A percentile compares a stretch with the other conserved stretches of the same genome.
Conservation (phyloP, 2,329 filamentous ascomycete genomes). For the Stylonectria norvegica region DNA sequence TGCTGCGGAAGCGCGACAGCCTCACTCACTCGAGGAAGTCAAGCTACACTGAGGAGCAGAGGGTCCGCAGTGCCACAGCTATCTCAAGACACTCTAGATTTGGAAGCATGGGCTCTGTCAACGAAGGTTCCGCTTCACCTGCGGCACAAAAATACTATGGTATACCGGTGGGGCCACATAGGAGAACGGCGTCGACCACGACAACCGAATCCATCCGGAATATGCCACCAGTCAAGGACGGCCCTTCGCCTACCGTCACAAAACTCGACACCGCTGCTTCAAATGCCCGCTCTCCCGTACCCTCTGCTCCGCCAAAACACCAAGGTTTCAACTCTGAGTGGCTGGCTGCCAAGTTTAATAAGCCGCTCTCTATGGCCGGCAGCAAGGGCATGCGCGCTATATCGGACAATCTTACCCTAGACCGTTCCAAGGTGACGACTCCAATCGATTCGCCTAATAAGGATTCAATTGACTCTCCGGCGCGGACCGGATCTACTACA, state of each 20-base stretch:
- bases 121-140: slow-evolving; percentile 58
- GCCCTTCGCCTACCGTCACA: slow-evolving; percentile 55
- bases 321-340: slow-evolving; percentile 53
- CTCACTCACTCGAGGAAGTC: slow-evolving; percentile 63
- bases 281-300: slow-evolving; percentile 38
- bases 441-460: slow-evolving; percentile 44
- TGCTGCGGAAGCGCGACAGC: slow-evolving; percentile 75
- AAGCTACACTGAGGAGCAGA: slow-evolving; percentile 74
- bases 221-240: slow-evolving; percentile 51
- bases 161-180: slow-evolving; percentile 44
- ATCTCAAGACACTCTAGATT: slow-evolving; percentile 73
- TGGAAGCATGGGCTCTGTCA: slow-evolving; percentile 72
- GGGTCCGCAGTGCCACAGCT: slow-evolving; percentile 61
- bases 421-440: slow-evolving; percentile 50
- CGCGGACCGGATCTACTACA: slow-evolving; percentile 72
- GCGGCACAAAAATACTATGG: slow-evolving; percentile 70
- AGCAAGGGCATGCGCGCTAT: slow-evolving; percentile 75
- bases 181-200: slow-evolving; percentile 59
- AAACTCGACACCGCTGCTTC: slow-evolving; percentile 50
- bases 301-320: slow-evolving; percentile 41
- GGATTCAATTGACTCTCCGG: slow-evolving; percentile 44
- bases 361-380: slow-evolving; percentile 47
- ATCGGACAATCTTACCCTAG: slow-evolving; percentile 68
- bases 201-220: slow-evolving; percentile 54
- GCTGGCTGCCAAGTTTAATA: slow-evolving; percentile 50